Percentiles rank a stretch among this genome's conserved stretches.
Evolutionary conservation across 202 grass and related monocot genomes (phyloP).

Genomic region (Panicum hallii): DNA sequence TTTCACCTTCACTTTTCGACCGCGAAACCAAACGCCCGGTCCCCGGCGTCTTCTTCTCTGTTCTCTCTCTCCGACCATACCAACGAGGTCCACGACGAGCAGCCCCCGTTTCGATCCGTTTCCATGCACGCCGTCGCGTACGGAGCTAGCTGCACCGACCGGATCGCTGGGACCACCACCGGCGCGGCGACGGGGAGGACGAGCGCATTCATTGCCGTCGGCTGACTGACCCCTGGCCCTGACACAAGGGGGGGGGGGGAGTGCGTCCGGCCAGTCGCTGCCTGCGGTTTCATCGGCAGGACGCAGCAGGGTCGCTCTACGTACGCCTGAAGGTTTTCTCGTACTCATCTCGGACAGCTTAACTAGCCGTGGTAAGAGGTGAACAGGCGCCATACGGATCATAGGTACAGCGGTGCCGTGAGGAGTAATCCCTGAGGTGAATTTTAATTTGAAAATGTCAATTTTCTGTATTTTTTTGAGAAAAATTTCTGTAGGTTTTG

Average conservation of each 20-base stretch:
- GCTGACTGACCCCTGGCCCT: background rate
- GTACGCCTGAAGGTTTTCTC: background rate
- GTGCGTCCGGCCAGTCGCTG: background rate
- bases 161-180: slow-evolving; percentile 23
- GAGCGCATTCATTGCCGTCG: slow-evolving; percentile 46
- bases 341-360: background rate
- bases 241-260: background rate
- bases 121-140: background rate
- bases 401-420: background rate
- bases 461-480: too few species aligned
- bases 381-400: background rate
- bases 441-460: background rate
- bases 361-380: too few species aligned
- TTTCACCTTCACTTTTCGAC: too few species aligned
- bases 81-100: background rate
- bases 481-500: too few species aligned
- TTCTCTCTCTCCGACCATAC: background rate
- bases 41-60: background rate
- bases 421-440: background rate
- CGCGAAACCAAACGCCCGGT: slow-evolving; percentile 12
- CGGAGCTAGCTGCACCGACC: background rate
- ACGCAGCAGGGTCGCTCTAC: background rate
- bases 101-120: background rate
- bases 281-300: slow-evolving; percentile 15
- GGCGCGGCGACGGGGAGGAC: slow-evolving; percentile 14